Evolutionary conservation across 2,329 filamentous ascomycete genomes (phyloP).

Genomic region (Fusarium temperatum): DNA sequence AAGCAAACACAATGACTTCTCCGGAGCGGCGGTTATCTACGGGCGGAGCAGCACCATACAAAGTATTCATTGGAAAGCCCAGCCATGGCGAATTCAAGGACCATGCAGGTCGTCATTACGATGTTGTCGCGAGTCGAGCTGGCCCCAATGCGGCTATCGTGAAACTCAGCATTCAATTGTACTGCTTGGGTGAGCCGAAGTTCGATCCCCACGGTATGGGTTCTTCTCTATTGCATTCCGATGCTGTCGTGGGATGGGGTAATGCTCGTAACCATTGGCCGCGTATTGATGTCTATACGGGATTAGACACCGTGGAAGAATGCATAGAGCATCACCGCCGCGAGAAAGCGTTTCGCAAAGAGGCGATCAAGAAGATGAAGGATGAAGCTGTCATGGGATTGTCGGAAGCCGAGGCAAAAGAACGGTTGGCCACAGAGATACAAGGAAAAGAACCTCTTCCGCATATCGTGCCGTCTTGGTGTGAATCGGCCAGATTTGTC

Average conservation of each 20-base stretch:
- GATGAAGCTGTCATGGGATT: slow-evolving; percentile 2
- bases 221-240: neutral
- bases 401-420: neutral
- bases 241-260: neutral
- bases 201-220: neutral
- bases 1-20: neutral
- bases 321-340: slow-evolving; percentile 24
- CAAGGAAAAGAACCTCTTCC: slow-evolving; percentile 23
- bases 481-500: neutral
- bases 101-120: slow-evolving; percentile 4
- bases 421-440: slow-evolving; percentile 5
- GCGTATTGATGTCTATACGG: slow-evolving; percentile 19
- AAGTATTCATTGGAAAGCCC: neutral
- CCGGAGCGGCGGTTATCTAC: neutral
- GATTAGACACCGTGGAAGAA: slow-evolving; percentile 8
- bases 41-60: neutral
- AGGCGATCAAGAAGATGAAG: neutral
- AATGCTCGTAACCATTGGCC: slow-evolving; percentile 4
- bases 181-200: slow-evolving; percentile 2
- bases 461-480: slow-evolving; percentile 30
- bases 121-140: neutral
- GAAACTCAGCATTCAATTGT: slow-evolving; percentile 28
- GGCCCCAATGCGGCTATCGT: neutral
- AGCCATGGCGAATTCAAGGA: slow-evolving; percentile 48
- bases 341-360: slow-evolving; percentile 16